These are phyloP conservation scores for Aspergillus saccharolyticus DNA, from an alignment of 495 filamentous ascomycete species.

Conservation along the genomic window DNA sequence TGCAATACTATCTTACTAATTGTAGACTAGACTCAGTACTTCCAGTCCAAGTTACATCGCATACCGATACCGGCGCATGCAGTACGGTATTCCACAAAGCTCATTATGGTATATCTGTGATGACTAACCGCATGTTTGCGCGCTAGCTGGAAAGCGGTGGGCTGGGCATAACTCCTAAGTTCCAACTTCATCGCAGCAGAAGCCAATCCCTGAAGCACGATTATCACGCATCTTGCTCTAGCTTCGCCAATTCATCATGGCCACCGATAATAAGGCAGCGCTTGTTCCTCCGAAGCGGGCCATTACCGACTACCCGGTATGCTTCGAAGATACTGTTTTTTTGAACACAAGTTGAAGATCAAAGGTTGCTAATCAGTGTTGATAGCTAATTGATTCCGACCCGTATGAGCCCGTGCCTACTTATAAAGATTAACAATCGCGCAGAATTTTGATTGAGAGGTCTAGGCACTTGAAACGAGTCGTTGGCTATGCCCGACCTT, in stretches of 20 bases:
- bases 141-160: conserved; percentile 21
- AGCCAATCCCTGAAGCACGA: conserved; percentile 9
- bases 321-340: conserved; percentile 19
- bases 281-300: conserved; percentile 71
- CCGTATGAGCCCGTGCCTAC: conserved; percentile 73
- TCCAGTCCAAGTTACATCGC: too few relatives aligned
- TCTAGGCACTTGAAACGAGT: conserved; percentile 88
- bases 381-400: conserved; percentile 48
- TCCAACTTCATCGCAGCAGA: conserved; percentile 16
- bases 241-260: conserved; percentile 43
- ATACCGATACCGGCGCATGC: too few relatives aligned
- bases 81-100: neutral
- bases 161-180: conserved; percentile 24
- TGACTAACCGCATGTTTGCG: conserved; percentile 13
- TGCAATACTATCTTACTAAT: too few relatives aligned
- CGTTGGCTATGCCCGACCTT: conserved; percentile 73
- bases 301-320: conserved; percentile 74
- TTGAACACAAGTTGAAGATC: conserved; percentile 7
- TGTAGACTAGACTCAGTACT: neutral
- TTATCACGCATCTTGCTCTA: conserved; percentile 9
- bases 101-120: neutral
- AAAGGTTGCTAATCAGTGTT: too few relatives aligned
- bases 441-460: conserved; percentile 21
- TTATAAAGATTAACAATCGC: conserved; percentile 4
- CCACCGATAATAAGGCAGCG: conserved; percentile 51